These are phyloP conservation scores for Nothophytophthora sp. DNA, from an alignment of 352 stramenopile genomes.

Conservation along the genomic window DNA sequence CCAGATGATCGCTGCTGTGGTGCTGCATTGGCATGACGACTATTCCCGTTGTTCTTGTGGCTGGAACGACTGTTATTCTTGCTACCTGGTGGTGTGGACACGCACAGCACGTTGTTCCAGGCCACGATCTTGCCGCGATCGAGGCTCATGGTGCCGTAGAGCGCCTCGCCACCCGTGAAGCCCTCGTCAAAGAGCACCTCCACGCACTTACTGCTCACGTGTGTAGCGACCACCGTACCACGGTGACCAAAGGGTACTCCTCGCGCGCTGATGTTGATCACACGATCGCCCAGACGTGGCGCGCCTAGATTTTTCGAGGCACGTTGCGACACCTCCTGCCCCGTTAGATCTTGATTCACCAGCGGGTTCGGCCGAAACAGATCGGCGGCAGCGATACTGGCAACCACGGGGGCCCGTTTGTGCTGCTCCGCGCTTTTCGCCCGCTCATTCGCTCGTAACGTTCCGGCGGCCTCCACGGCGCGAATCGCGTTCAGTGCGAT, in stretches of 20 bases:
- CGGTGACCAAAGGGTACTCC: constrained; percentile 96
- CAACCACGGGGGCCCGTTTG: constrained; percentile 38
- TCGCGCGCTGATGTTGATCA: constrained; percentile 96
- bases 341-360: constrained; percentile 82
- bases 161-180: constrained; percentile 96
- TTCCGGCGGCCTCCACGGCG: constrained; percentile 90
- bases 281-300: constrained; percentile 94
- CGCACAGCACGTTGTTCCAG: constrained; percentile 89
- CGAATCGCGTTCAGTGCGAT: constrained; percentile 91
- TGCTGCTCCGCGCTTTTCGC: constrained; percentile 45
- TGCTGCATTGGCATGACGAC: constrained; percentile 6
- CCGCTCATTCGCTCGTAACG: constrained; percentile 63
- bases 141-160: constrained; percentile 95
- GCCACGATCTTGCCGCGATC: constrained; percentile 96
- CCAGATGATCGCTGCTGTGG: constrained; percentile 11
- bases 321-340: constrained; percentile 58
- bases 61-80: constrained; percentile 13
- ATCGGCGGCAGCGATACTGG: constrained; percentile 42
- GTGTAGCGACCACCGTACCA: constrained; percentile 97
- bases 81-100: constrained; percentile 49
- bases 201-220: constrained; percentile 96
- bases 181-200: constrained; percentile 97
- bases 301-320: constrained; percentile 65
- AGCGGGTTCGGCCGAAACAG: constrained; percentile 77
- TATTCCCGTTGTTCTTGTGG: constrained; percentile 17